Base-by-base conservation (phyloP, 2,329 filamentous ascomycete genomes). In the Fusarium lyarnte region DNA sequence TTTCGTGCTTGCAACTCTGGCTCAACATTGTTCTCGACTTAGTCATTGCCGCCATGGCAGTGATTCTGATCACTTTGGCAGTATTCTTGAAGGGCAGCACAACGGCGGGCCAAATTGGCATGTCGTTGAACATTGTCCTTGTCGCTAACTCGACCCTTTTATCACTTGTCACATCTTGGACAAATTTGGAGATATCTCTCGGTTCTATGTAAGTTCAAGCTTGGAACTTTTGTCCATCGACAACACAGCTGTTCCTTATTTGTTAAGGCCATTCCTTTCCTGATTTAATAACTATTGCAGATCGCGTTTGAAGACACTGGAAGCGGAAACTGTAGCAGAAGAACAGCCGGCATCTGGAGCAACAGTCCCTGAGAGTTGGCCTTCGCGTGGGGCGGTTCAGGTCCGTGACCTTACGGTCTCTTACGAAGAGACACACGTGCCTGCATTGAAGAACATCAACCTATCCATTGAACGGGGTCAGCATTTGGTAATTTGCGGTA, bases 241-340 rank as follows among this genome's bases (percentile, higher is more conserved):
- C 8, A 2, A 29, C 6, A 29, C 8, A 29, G 27, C 27, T 29
- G 8, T 29, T 7, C 27, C 7, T 29, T 1, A 8, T 8, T 29
- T 29, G 2, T 8, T 23, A 10, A 31, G 2, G 12, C 5, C 19
- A 3, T 23, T 1, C 2, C 1, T 35, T 16, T 17, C 2, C 23
- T 57, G 1, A 36, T 3, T 17, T 0, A 2, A 14, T 14, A 0
- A 11, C 36, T 1, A 1, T 31, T 6, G 0, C 19, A 58, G 54
- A 58, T 58, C 41, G 1, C 54, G 54, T 11, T 29, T 58, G 8
- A 58, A 58, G 31, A 36, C 23, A 1, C 12, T 58, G 19, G 54
- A 58, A 14, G 23, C 11, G 8, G 19, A 36, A 1, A 47, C 14
- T 1, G 7, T 7, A 47, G 19, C 5, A 3, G 54, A 47, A 36